Base-by-base conservation (phyloP, 768 basidiomycete species). In the Phlegmacium glaucopus region DNA sequence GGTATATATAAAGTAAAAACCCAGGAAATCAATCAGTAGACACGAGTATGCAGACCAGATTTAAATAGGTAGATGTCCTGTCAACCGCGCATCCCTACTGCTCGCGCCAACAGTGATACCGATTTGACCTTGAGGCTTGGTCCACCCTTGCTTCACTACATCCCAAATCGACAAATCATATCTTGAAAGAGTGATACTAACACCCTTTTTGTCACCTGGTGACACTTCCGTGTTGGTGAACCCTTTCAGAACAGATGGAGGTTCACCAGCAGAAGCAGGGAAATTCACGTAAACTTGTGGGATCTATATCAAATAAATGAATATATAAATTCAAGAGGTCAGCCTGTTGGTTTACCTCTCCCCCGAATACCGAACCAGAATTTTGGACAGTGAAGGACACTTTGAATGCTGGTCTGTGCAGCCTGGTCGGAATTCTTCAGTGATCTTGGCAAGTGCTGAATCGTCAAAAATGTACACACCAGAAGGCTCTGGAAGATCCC, bases 131-230 rank as follows among this genome's bases (percentile, higher is more conserved):
- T 62, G 61, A 1, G 79, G 78, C 7, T 81, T 65, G 35, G 67
- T 60, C 82, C 82, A 85, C n/a, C 71, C 64, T 60, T 84, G 80
- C 12, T 63, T 63, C 10, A 61, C 62, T 16, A 78, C 76, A 55
- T 79, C 71, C 78, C 78, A 85, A 11, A 78, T 70, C 0, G 77
- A 72, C 39, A 82, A 66, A 52, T 78, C 75, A 48, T 76, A 77
- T 16, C 77, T 69, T 4, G 75, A 72, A 16, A 82, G 66, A 40
- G 69, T 55, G 52, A 80, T 59, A 6, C 71, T 71, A n/a, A 79
- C 77, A 2, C 61, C 70, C 45, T 65, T 68, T 25, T 71, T 73
- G 51, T 75, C 66, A 9, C 75, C 76, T 0, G 74, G 71, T 1
- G 55, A 56, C 42, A 78, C 60, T 53, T 65, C 74, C 28, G 80